Percentiles rank a stretch among this genome's conserved stretches.
These are phyloP conservation scores for Tarenaya hassleriana DNA, from an alignment of 345 rosid genomes.

Conservation along the genomic window DNA sequence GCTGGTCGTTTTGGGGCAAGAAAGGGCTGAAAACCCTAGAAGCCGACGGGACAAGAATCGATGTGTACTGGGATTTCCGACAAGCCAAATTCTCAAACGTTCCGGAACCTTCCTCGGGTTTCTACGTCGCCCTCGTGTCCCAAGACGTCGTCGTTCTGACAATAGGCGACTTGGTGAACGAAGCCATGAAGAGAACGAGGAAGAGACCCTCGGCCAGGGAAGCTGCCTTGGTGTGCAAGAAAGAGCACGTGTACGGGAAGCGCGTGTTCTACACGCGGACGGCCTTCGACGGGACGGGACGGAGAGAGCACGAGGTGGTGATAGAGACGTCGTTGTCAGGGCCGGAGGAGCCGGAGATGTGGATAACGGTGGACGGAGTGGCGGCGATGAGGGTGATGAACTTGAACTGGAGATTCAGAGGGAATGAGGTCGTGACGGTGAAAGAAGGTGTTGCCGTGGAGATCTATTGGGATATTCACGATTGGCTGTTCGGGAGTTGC, in stretches of 20 bases:
- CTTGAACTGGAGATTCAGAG: slow-evolving; percentile 68
- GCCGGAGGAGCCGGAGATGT: slow-evolving; percentile 62
- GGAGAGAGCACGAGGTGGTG: slow-evolving; percentile 47
- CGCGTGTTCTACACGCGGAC: slow-evolving; percentile 51
- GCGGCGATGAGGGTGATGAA: slow-evolving; percentile 46
- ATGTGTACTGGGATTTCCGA: slow-evolving; percentile 68
- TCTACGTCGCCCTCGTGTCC: slow-evolving; percentile 47
- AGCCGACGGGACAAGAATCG: slow-evolving; percentile 35
- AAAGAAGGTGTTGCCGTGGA: slow-evolving; percentile 35
- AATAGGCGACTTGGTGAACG: slow-evolving; percentile 48
- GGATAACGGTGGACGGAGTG: slow-evolving; percentile 55
- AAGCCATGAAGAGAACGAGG: slow-evolving; percentile 55
- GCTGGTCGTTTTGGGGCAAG: slow-evolving; percentile 62
- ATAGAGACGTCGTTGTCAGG: slow-evolving; percentile 52
- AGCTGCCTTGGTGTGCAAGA: slow-evolving; percentile 56
- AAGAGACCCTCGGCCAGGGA: slow-evolving; percentile 36
- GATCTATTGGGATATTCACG: slow-evolving; percentile 72
- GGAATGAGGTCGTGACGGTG: slow-evolving; percentile 53
- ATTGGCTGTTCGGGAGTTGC: slow-evolving; percentile 47
- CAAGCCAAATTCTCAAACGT: slow-evolving; percentile 50
- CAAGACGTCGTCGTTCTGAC: slow-evolving; percentile 40
- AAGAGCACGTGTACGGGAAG: slow-evolving; percentile 60
- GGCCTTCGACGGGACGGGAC: slow-evolving; percentile 26
- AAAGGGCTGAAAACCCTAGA: slow-evolving; percentile 66
- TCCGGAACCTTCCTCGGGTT: slow-evolving; percentile 57